Base-by-base conservation (phyloP, 768 basidiomycete species). In the Hygrophoropsis aurantiaca region DNA sequence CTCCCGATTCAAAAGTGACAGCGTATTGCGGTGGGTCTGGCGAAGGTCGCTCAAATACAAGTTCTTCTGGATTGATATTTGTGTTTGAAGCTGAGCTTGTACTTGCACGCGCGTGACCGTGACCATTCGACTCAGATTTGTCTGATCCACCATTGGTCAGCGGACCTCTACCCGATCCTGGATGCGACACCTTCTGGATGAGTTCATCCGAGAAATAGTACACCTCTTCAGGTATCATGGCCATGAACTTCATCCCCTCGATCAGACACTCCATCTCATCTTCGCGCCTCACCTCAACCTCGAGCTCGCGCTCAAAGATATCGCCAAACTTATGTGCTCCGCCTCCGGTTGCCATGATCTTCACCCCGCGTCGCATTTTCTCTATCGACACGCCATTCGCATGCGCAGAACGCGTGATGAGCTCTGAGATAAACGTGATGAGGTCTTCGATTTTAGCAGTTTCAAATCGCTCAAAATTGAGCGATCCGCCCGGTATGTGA, bases 181-280 rank as follows among this genome's bases (percentile, higher is more conserved):
- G 60, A 52, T 76, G 75, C 11, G 75, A 74, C 43, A 76, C 66
- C 41, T 72, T 77, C 61, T 89, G 87, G 46, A 97, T 94, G 57
- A 97, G 82, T 69, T 97, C 90, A 68, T 99, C 95, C 44, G 94
- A 97, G 72, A 97, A 98, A 77, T 86, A 97, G 72, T 98, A 99
- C 23, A 91, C 95, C 71, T 99, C 97, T 69, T 93, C 85, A 26
- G 95, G 95, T 50, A 99, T 94, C 65, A 89, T 84, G 27, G 88
- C 87, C 66, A 98, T 87, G 71, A 99, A 99, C 68, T 91, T 89
- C 62, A 99, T 76, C 23, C 97, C 97, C 58, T 92, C 87, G 55
- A 97, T 98, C 62, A 98, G 70, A 59, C 97, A 97, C 71, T 92
- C 95, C 97, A 99, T 98, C 78, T 99, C 97, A 65, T 98, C 97